Base-by-base conservation (phyloP, 1,284 basidiomycete genomes). In the Schizophyllum amplum region DNA sequence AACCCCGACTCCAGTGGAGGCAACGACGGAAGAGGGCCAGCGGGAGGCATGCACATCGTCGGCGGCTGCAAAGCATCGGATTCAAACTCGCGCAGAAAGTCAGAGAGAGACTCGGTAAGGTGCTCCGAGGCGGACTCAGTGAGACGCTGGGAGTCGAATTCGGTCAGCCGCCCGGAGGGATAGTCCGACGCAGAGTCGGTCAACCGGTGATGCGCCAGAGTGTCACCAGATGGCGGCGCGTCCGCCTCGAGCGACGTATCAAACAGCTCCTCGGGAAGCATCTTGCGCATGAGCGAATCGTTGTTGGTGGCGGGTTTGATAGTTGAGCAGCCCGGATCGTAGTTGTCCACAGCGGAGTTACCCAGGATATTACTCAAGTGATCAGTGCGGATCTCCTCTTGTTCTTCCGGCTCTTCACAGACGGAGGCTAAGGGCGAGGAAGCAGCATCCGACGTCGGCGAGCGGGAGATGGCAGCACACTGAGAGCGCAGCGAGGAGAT, bases 401-500 rank as follows among this genome's bases (percentile, higher is more conserved):
- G 64, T 52, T 60, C 49, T 22, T 24, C 54, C 17, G 56, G 55
- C 48, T 49, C 23, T 49, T 61, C 51, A 3, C 11, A 42, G 33
- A 42, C 33, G 13, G 33, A 42, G 13, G 3, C 33, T 3, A 42
- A 17, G 21, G 42, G 17, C 15, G 13, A 23, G n/a, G 51, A 26
- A 21, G 49, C 47, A 56, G 61, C 66, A 52, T 54, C 57, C 52
- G 59, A 69, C 56, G 56, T 64, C 60, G 52, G 53, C 15, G 58
- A 25, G 25, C 50, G 55, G 59, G 25, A 61, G 63, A 54, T 52
- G 63, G 54, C 58, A 62, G 70, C 69, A 57, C 73, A 79, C 60
- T 75, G 74, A 9, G 71, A 69, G 56, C 72, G 70, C 57, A 82
- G 71, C 58, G 75, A 74, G 33, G 67, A 69, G 22, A 86, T 74